Conservation (phyloP, 2,329 filamentous ascomycete species). For the Pseudogymnoascus pannorum region DNA sequence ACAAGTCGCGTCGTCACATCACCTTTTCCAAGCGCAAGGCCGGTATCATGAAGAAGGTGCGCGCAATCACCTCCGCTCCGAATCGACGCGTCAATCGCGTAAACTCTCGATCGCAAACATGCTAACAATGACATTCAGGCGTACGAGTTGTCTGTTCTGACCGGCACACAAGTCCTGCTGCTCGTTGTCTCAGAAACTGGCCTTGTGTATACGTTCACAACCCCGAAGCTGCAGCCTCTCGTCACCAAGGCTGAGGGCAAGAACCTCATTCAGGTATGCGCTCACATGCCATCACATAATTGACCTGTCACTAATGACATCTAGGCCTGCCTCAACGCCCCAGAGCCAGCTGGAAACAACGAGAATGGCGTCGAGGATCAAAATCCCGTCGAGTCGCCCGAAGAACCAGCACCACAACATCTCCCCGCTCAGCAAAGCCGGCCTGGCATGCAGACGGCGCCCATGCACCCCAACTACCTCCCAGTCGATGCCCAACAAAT, state of each 20-base stretch:
- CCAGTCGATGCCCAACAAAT: constrained; percentile 66
- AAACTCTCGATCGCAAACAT: constrained; percentile 18
- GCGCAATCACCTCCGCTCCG: constrained; percentile 32
- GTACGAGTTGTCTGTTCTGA: constrained; percentile 94
- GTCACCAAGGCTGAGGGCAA: constrained; percentile 99
- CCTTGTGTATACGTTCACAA: constrained; percentile 96
- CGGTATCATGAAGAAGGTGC: constrained; percentile 99
- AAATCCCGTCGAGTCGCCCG: constrained; percentile 79
- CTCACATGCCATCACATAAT: constrained; percentile 5
- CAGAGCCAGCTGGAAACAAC: constrained; percentile 73
- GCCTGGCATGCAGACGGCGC: constrained; percentile 52
- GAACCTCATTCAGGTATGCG: constrained; percentile 88
- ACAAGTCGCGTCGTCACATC: constrained; percentile 98
- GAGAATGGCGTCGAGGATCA: constrained; percentile 74
- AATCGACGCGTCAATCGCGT: constrained; percentile 13
- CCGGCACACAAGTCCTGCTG: constrained; percentile 92
- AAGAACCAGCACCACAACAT: constrained; percentile 73
- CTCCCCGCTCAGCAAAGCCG: constrained; percentile 60
- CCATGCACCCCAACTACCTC: constrained; percentile 61
- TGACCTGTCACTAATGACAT: neutral
- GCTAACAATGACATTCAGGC: constrained; percentile 50
- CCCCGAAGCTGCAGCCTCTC: constrained; percentile 93
- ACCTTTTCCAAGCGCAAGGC: constrained; percentile 99
- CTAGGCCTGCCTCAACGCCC: constrained; percentile 95
- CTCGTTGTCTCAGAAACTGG: constrained; percentile 96